A percentile compares a stretch with the other conserved stretches of the same genome.
These are phyloP conservation scores for Circinella umbellata DNA, from an alignment of 371 early-diverging fungal species.

Conservation along the genomic window DNA sequence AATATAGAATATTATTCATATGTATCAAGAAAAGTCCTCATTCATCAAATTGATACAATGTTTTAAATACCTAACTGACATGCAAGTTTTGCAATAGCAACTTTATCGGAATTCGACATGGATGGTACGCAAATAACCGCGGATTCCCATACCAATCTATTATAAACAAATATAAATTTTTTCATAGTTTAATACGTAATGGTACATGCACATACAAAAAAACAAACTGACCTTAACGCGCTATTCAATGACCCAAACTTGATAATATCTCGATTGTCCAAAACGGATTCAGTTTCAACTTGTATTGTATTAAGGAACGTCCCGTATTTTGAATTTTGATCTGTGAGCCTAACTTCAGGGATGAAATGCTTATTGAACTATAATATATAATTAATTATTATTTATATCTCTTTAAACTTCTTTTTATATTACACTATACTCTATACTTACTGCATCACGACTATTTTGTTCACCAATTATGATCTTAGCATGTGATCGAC, in stretches of 20 bases:
- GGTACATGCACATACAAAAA: neutral
- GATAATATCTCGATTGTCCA: neutral
- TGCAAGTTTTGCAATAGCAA: neutral
- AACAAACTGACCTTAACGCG: neutral
- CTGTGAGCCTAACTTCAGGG: neutral
- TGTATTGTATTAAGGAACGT: slow-evolving; percentile 7
- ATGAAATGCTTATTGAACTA: slow-evolving; percentile 1
- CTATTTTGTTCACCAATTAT: neutral
- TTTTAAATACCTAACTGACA: neutral
- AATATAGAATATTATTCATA: neutral
- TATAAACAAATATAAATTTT: neutral
- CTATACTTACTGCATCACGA: slow-evolving; percentile 3
- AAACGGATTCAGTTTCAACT: neutral
- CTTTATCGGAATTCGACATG: slow-evolving; percentile 3
- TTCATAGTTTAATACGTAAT: neutral
- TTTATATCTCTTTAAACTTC: neutral
- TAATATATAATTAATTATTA: neutral
- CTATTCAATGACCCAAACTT: slow-evolving; percentile 13
- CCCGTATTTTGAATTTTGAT: slow-evolving; percentile 10
- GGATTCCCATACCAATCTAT: slow-evolving; percentile 8
- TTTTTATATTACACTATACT: neutral
- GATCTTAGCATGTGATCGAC: slow-evolving; percentile 10
- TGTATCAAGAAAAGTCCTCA: neutral
- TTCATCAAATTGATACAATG: neutral
- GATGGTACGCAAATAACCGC: slow-evolving; percentile 10